Percentiles rank a stretch among this genome's conserved stretches.
Conservation (phyloP, 495 filamentous ascomycete genomes). For the Cetradonia linearis region DNA sequence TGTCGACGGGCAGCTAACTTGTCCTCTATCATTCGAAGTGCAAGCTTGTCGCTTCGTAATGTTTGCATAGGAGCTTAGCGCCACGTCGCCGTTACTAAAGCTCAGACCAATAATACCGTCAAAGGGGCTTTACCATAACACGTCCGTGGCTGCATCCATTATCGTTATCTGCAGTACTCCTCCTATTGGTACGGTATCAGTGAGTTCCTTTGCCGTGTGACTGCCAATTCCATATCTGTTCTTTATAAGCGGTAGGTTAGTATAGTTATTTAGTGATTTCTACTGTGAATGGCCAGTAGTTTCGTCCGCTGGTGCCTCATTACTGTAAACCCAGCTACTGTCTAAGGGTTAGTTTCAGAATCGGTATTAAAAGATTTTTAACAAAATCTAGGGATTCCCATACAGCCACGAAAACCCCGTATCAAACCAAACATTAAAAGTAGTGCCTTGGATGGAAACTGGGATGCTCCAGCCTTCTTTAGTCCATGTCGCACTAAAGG, state of each 20-base stretch:
- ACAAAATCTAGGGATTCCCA: neutral
- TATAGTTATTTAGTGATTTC: neutral
- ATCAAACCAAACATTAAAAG: neutral
- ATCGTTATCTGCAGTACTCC: neutral
- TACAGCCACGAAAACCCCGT: neutral
- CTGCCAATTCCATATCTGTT: neutral
- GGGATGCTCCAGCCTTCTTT: neutral
- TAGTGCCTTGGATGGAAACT: neutral
- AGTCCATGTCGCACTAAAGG: neutral
- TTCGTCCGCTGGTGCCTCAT: neutral
- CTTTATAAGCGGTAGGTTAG: neutral
- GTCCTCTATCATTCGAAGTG: neutral
- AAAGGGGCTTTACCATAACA: neutral
- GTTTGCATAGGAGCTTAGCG: neutral
- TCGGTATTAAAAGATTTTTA: neutral
- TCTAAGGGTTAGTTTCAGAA: neutral
- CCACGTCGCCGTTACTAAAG: slow-evolving; percentile 3
- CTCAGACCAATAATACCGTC: slow-evolving; percentile 7
- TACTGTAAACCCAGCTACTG: neutral
- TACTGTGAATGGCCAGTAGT: neutral
- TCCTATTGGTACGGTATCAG: neutral
- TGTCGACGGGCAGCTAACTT: neutral
- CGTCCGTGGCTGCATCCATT: slow-evolving; percentile 4
- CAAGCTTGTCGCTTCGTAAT: neutral
- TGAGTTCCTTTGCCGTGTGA: neutral